Evolutionary conservation across 176 grass and related monocot genomes (phyloP).

Genomic region (Oryza officinalis): DNA sequence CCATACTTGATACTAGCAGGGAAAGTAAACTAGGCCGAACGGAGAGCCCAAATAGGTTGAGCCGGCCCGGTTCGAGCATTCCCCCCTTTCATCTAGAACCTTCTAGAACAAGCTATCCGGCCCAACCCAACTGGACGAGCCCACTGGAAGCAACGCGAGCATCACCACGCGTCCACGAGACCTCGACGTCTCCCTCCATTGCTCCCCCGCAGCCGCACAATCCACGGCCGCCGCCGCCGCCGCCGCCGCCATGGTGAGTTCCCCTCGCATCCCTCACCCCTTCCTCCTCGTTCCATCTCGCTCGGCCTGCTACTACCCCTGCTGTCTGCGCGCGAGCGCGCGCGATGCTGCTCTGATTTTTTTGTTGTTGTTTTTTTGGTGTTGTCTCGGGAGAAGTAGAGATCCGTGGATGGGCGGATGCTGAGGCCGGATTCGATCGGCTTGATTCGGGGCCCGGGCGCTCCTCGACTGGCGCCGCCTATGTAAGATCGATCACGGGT

Average conservation of each 20-base stretch:
- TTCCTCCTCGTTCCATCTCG: no score
- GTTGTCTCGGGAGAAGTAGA: no score
- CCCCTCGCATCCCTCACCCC: no score
- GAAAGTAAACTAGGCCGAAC: no score
- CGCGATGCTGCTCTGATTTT: neutral
- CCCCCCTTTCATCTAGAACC: neutral
- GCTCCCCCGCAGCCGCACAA: neutral
- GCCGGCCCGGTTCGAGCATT: neutral
- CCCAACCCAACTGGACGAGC: neutral
- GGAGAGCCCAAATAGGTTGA: neutral
- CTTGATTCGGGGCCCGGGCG: neutral
- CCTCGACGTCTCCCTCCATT: conserved; percentile 13
- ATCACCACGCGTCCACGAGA: neutral
- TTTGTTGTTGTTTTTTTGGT: no score
- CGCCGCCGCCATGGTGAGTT: conserved; percentile 39
- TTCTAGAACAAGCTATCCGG: neutral
- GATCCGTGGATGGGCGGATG: no score
- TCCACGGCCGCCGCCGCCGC: conserved; percentile 23
- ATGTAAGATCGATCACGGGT: neutral
- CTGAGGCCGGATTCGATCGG: no score
- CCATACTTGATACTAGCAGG: no score
- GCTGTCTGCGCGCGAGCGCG: neutral
- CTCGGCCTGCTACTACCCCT: neutral
- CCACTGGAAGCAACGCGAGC: no score
- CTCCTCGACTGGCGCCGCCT: neutral